Evolutionary conservation across 2,329 filamentous ascomycete species (phyloP), one percentile per base, ranked within the genome.

Genomic region (Aspergillus phoenicis): DNA sequence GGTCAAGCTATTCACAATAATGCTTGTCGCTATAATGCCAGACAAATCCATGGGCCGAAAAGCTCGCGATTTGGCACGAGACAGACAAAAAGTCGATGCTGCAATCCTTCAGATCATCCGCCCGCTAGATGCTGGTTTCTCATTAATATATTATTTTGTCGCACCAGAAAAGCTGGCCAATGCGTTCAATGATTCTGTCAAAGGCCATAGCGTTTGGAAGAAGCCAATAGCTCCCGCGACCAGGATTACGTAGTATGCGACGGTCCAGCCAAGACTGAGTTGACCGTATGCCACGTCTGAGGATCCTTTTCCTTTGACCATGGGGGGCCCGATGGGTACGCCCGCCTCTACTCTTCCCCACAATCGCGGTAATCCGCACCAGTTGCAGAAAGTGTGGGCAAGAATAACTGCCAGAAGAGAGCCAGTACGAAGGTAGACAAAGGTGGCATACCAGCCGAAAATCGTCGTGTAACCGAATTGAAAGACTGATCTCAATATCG

Each of bases 391-490:
- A 8, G 87, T 84, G 72, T 99, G 95, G 5, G 91, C 89, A 20
- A 88, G 72, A 57, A 94, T 88, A 33, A 89, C 89, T 11, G 90
- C 88, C 43, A 89, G 83, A 41, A 98, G 78, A 52, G 90, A 96
- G 3, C 92, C 93, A 0, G 93, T 96, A 38, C 94, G 88, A 20
- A 99, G 73, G 71, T 90, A 97, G 20, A 97, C 71, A 70, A 98
- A 99, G 0, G 91, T 93, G 4, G 91, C 93, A 77, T 95, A 97
- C 77, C 92, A 93, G 63, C 95, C 95, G 71, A 99, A 99, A 5
- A 98, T 77, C 6, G 91, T 93, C 0, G 95, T 99, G 77, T 96
- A 99, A 4, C 84, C 82, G 70, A 99, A 89, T 74, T 98, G 95
- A 66, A 98, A 84, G 10, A 93, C 66, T 2, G 91, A 92, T 53